phyloP scores from a whole-genome alignment of 768 basidiomycete species.

The Pholiota molesta region DNA sequence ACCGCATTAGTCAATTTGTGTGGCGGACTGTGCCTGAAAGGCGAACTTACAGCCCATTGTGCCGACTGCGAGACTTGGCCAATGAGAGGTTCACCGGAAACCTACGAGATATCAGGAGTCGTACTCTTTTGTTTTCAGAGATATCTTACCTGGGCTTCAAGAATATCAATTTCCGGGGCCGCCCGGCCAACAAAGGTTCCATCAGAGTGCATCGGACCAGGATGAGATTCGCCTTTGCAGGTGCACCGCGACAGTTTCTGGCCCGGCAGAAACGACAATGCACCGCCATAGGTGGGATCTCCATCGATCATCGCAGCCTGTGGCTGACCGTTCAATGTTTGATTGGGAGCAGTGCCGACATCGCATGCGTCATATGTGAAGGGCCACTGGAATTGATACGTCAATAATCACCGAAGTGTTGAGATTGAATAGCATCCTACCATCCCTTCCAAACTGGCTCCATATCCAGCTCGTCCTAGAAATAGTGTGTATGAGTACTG shows the following conservation, averaged over 20 bases:
- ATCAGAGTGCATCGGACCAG: slow-evolving; percentile 78
- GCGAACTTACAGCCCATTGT: slow-evolving; percentile 71
- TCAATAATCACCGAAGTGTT: neutral
- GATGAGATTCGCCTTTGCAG: slow-evolving; percentile 83
- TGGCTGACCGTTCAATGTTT: slow-evolving; percentile 72
- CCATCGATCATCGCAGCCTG: slow-evolving; percentile 61
- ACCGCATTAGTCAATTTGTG: slow-evolving; percentile 5
- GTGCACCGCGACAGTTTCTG: slow-evolving; percentile 90
- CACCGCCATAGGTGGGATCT: slow-evolving; percentile 51
- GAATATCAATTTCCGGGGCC: slow-evolving; percentile 90
- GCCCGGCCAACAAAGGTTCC: slow-evolving; percentile 81
- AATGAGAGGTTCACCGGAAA: slow-evolving; percentile 35
- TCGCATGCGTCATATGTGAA: slow-evolving; percentile 88
- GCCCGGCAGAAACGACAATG: slow-evolving; percentile 84
- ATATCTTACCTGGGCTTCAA: slow-evolving; percentile 72
- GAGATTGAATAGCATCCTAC: slow-evolving; percentile 28
- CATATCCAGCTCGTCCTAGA: slow-evolving; percentile 82
- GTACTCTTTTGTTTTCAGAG: neutral
- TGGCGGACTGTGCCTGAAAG: slow-evolving; percentile 6
- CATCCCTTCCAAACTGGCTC: slow-evolving; percentile 84
- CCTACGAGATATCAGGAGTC: slow-evolving; percentile 18
- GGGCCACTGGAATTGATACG: slow-evolving; percentile 54
- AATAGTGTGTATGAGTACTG: neutral
- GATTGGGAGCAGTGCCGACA: slow-evolving; percentile 89
- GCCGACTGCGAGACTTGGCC: slow-evolving; percentile 81